Percentiles rank a stretch among this genome's conserved stretches.
Conservation (phyloP, 805 yeast genomes). For the Saturnispora halmiae region DNA sequence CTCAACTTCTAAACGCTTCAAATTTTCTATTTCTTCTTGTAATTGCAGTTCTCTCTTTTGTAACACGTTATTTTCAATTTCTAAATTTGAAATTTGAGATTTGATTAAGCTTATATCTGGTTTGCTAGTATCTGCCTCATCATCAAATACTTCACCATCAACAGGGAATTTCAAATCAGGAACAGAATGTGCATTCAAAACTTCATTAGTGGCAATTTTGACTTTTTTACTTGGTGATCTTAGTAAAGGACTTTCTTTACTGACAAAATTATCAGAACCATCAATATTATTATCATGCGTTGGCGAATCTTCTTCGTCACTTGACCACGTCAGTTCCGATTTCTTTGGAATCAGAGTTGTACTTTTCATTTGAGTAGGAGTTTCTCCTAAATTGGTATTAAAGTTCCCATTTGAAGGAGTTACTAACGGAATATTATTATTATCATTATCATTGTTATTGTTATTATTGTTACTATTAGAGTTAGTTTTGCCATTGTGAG, state of each 20-base stretch:
- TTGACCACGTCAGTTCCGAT: slow-evolving; percentile 80
- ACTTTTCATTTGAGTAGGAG: slow-evolving; percentile 37
- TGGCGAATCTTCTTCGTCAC: slow-evolving; percentile 62
- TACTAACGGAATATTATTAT: slow-evolving; percentile 1
- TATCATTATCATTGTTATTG: slow-evolving; percentile 3
- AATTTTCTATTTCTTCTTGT: background rate
- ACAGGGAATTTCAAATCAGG: slow-evolving; percentile 12
- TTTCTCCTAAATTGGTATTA: slow-evolving; percentile 12
- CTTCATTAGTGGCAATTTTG: slow-evolving; percentile 13
- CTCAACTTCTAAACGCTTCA: slow-evolving; percentile 1
- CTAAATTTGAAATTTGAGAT: slow-evolving; percentile 4
- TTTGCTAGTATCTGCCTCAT: too few species aligned
- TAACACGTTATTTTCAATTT: slow-evolving; percentile 10
- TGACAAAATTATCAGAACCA: slow-evolving; percentile 9
- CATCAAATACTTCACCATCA: slow-evolving; percentile 7
- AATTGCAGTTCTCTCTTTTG: slow-evolving; percentile 1
- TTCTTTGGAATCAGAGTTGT: slow-evolving; percentile 76
- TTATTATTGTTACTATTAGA: background rate
- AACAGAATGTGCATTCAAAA: slow-evolving; percentile 11
- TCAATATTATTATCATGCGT: slow-evolving; percentile 21
- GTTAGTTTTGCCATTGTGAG: background rate
- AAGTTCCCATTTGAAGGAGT: slow-evolving; percentile 15
- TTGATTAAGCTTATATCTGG: background rate
- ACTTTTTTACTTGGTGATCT: slow-evolving; percentile 13
- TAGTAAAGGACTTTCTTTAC: slow-evolving; percentile 4